phyloP scores from a whole-genome alignment of 768 basidiomycete species.

The Hygrocybe coccinea region DNA sequence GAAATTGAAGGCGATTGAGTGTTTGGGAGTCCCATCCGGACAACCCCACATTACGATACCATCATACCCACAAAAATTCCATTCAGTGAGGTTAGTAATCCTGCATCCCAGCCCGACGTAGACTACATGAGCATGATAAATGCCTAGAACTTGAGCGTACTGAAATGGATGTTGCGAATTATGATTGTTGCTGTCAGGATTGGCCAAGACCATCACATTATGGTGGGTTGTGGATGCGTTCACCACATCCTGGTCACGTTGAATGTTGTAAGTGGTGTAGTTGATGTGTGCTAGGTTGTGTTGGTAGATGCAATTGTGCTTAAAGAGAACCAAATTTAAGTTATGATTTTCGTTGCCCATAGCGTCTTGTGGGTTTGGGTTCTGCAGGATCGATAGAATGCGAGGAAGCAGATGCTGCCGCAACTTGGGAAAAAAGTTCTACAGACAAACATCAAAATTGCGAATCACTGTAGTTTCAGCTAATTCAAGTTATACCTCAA shows the following conservation, averaged over 20 bases:
- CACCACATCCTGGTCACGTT: slow-evolving; percentile 34
- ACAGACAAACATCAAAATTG: not conserved
- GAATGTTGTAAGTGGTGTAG: slow-evolving; percentile 40
- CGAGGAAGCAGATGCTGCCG: slow-evolving; percentile 6
- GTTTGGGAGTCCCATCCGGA: slow-evolving; percentile 10
- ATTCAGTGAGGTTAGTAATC: slow-evolving; percentile 8
- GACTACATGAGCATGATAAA: slow-evolving; percentile 29
- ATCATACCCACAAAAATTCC: slow-evolving; percentile 27
- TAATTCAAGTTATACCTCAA: slow-evolving; percentile 4
- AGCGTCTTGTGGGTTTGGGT: not conserved
- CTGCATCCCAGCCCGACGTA: not conserved
- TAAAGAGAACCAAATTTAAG: slow-evolving; percentile 15
- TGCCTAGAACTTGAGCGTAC: slow-evolving; percentile 30
- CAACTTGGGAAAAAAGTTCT: slow-evolving; percentile 8
- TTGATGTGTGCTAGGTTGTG: slow-evolving; percentile 27
- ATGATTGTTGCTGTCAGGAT: slow-evolving; percentile 14
- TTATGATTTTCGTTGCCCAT: not conserved
- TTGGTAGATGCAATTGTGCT: slow-evolving; percentile 15
- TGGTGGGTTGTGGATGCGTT: slow-evolving; percentile 27
- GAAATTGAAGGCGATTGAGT: slow-evolving; percentile 23
- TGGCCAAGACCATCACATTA: slow-evolving; percentile 30
- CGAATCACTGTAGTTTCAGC: not conserved
- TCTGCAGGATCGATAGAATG: not conserved
- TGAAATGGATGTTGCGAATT: slow-evolving; percentile 23
- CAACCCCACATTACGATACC: slow-evolving; percentile 15